A percentile compares a stretch with the other conserved stretches of the same genome.
Conservation (phyloP, 106 monocot genomes). For the Hemerocallis citrina region DNA sequence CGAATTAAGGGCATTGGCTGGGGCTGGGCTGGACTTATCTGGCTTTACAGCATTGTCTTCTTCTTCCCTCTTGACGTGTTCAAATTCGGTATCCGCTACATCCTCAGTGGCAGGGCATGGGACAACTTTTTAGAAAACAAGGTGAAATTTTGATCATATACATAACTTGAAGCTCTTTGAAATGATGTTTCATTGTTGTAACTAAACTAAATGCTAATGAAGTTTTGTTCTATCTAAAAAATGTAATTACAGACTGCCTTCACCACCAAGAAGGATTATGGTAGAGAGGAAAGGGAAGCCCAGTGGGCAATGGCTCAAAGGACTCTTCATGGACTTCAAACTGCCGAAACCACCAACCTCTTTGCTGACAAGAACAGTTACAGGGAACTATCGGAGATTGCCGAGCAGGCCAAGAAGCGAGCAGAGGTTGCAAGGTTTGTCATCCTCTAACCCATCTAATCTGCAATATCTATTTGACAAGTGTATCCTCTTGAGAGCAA, state of each 20-base stretch:
- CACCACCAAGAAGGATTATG: slow-evolving; percentile 81
- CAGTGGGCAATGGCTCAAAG: slow-evolving; percentile 82
- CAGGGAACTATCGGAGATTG: slow-evolving; percentile 89
- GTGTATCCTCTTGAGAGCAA: no score
- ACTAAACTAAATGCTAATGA: no score
- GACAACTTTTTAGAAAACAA: slow-evolving; percentile 47
- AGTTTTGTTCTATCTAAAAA: no score
- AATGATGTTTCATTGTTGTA: no score
- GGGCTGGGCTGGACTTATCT: slow-evolving; percentile 64
- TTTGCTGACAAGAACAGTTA: slow-evolving; percentile 85
- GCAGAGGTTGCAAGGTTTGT: slow-evolving; percentile 83
- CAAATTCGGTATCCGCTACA: slow-evolving; percentile 51
- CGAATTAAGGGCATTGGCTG: slow-evolving; percentile 41
- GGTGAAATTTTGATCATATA: no score
- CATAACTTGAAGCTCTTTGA: no score
- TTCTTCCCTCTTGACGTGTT: slow-evolving; percentile 49
- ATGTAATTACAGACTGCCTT: slow-evolving; percentile 57
- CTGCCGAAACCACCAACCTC: slow-evolving; percentile 30
- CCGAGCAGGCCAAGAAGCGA: slow-evolving; percentile 82
- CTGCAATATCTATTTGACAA: no score
- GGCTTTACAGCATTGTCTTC: slow-evolving; percentile 41
- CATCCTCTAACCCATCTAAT: neutral
- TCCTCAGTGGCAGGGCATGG: slow-evolving; percentile 53
- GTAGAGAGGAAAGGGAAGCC: slow-evolving; percentile 72
- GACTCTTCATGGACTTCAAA: slow-evolving; percentile 73